Conservation (phyloP, 805 yeast species). For the Teunomyces funiuensis region DNA sequence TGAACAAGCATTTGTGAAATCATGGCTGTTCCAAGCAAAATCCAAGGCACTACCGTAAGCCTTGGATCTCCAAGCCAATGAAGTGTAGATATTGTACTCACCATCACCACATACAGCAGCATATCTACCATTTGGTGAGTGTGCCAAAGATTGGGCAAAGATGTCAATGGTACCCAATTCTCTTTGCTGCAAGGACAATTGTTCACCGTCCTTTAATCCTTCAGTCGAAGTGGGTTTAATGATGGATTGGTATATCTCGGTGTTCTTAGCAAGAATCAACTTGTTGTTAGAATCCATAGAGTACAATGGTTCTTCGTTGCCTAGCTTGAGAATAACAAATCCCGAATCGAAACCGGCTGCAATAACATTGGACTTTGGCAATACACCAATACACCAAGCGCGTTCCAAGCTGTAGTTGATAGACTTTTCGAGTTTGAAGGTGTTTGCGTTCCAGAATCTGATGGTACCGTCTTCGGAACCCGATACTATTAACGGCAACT, state of each 20-base stretch:
- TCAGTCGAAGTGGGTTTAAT: slow-evolving; percentile 66
- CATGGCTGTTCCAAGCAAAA: slow-evolving; percentile 92
- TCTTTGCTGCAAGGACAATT: slow-evolving; percentile 72
- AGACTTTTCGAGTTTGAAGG: slow-evolving; percentile 91
- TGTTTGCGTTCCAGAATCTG: slow-evolving; percentile 91
- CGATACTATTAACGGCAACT: slow-evolving; percentile 87
- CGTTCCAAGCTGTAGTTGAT: slow-evolving; percentile 90
- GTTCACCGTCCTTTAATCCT: slow-evolving; percentile 76
- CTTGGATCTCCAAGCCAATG: slow-evolving; percentile 97
- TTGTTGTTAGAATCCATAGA: slow-evolving; percentile 94
- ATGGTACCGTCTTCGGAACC: slow-evolving; percentile 97
- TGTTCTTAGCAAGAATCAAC: slow-evolving; percentile 85
- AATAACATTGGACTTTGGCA: slow-evolving; percentile 68
- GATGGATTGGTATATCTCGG: slow-evolving; percentile 82
- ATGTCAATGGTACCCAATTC: slow-evolving; percentile 94
- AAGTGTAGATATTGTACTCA: slow-evolving; percentile 92
- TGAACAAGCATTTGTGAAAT: slow-evolving; percentile 55
- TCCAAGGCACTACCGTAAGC: slow-evolving; percentile 87
- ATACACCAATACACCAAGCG: slow-evolving; percentile 90
- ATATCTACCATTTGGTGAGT: slow-evolving; percentile 96
- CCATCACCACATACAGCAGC: slow-evolving; percentile 98
- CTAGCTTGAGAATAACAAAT: slow-evolving; percentile 80
- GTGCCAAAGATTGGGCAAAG: slow-evolving; percentile 81
- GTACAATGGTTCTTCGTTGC: slow-evolving; percentile 90
- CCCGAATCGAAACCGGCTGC: slow-evolving; percentile 97